These are phyloP conservation scores for Mortierella polycephala DNA, from an alignment of 371 early-diverging fungal genomes.

Conservation along the genomic window DNA sequence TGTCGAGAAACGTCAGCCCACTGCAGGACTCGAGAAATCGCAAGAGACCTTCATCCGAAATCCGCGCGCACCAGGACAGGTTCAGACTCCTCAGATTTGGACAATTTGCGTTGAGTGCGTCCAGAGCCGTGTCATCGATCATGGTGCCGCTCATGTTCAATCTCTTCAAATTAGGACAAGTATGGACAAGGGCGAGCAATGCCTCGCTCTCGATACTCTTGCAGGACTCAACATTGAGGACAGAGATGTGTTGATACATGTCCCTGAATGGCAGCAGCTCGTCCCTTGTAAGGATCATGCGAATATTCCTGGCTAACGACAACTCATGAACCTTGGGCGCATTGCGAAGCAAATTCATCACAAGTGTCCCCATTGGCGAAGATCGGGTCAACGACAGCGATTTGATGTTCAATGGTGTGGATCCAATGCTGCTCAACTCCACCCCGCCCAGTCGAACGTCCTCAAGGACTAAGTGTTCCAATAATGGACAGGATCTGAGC, in stretches of 20 bases:
- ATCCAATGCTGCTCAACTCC: conserved; percentile 20
- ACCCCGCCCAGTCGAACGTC: conserved; percentile 32
- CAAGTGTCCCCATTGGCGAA: conserved; percentile 30
- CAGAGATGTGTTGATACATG: conserved; percentile 11
- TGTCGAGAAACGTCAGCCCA: conserved; percentile 32
- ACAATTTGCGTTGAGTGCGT: conserved; percentile 19
- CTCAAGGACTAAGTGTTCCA: conserved; percentile 32
- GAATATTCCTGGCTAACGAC: conserved; percentile 41
- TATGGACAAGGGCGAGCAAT: conserved; percentile 6
- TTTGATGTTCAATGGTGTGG: conserved; percentile 15
- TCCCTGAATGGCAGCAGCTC: conserved; percentile 21
- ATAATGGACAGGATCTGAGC: conserved; percentile 18
- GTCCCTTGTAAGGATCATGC: conserved; percentile 12
- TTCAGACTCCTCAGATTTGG: conserved; percentile 28
- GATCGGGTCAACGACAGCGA: conserved; percentile 37
- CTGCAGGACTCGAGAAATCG: conserved; percentile 13
- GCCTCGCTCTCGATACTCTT: conserved; percentile 22
- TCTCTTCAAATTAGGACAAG: conserved; percentile 26
- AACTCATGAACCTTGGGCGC: conserved; percentile 26
- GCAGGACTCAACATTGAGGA: conserved; percentile 50
- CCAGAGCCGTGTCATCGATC: conserved; percentile 27
- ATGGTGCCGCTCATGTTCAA: conserved; percentile 42
- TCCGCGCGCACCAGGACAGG: conserved; percentile 23
- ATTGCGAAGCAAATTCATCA: conserved; percentile 33
- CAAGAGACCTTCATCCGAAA: conserved; percentile 31